Evolutionary conservation across 2,329 filamentous ascomycete genomes (phyloP), one percentile per base, ranked within the genome.

Genomic region (Fusarium sp.): DNA sequence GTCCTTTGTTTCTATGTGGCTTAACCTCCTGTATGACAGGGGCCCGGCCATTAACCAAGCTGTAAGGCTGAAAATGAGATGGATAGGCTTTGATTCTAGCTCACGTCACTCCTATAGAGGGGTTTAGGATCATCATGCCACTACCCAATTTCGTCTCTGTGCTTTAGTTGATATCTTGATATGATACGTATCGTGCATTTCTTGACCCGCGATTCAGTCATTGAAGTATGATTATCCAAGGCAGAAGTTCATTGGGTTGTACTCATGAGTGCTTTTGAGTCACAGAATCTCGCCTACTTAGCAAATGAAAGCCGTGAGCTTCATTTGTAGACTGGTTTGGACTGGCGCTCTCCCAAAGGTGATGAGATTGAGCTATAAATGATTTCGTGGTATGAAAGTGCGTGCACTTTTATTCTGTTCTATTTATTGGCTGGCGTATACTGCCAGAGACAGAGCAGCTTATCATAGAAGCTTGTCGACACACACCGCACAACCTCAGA

Each of bases 401-500:
- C 18, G 10, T 52, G 23, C 33, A n/a, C 42, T 27, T 33, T 18
- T 23, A 11, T n/a, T 59, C 38, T 18, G 12, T 37, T 29, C 48
- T 54, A 39, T 27, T 21, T n/a, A 39, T 38, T 60, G 56, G 58
- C 44, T 54, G 56, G 58, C 37, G 70, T 63, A 61, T 77, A 80
- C 46, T 84, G 80, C 92, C 93, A 95, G 3, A 93, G 75, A 79
- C 91, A 94, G 37, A 94, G 77, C 49, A 91, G 79, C 77, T 86
- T 89, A 80, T 94, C 92, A 73, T 94, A 94, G 74, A 94, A 95
- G 79, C 92, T 94, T 2, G 91, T 94, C 27, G 91, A 93, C 3
- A 94, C 84, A 73, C 90, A 88, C 25, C 84, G 74, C 39, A 85
- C 62, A 11, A 82, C 61, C 8, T 68, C 63, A 1, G 64, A 56